Evolutionary conservation across 2,329 filamentous ascomycete species (phyloP).

Genomic region (Ophiosphaerella herpotricha): DNA sequence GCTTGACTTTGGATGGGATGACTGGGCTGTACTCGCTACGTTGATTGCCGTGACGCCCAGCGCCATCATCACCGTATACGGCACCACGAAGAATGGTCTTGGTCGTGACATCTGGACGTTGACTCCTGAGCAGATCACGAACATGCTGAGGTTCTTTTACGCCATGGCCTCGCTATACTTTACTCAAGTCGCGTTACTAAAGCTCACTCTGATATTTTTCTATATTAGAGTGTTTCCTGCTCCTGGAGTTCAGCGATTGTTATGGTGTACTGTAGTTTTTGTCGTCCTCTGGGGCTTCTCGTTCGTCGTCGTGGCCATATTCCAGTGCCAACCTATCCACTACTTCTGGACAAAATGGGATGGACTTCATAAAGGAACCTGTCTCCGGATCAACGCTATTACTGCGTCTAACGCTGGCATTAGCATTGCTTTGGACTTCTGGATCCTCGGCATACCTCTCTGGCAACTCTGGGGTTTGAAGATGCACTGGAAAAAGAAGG

Average conservation of each 20-base stretch:
- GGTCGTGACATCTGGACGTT: conserved; percentile 60
- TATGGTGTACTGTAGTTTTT: conserved; percentile 34
- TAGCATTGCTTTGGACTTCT: conserved; percentile 42
- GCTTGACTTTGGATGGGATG: conserved; percentile 46
- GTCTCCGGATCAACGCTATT: conserved; percentile 44
- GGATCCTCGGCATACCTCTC: conserved; percentile 44
- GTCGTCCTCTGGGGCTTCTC: conserved; percentile 29
- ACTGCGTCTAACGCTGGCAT: conserved; percentile 38
- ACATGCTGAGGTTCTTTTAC: conserved; percentile 48
- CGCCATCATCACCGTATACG: conserved; percentile 32
- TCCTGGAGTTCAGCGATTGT: conserved; percentile 20
- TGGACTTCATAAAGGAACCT: conserved; percentile 33
- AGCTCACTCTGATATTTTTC: conserved; percentile 38
- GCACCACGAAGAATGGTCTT: conserved; percentile 46
- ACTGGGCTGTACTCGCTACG: conserved; percentile 38
- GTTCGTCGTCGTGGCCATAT: conserved; percentile 27
- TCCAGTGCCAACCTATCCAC: conserved; percentile 44
- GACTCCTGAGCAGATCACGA: conserved; percentile 47
- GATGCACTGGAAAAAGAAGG: conserved; percentile 45
- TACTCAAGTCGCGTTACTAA: conserved; percentile 32
- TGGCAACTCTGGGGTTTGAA: conserved; percentile 41
- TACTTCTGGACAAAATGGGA: conserved; percentile 45
- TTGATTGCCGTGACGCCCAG: conserved; percentile 27
- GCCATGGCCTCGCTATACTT: conserved; percentile 44
- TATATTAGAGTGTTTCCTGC: conserved; percentile 40